phyloP scores from a whole-genome alignment of 1,139 yeast genomes.

The Debaryomycetaceae sp. region DNA sequence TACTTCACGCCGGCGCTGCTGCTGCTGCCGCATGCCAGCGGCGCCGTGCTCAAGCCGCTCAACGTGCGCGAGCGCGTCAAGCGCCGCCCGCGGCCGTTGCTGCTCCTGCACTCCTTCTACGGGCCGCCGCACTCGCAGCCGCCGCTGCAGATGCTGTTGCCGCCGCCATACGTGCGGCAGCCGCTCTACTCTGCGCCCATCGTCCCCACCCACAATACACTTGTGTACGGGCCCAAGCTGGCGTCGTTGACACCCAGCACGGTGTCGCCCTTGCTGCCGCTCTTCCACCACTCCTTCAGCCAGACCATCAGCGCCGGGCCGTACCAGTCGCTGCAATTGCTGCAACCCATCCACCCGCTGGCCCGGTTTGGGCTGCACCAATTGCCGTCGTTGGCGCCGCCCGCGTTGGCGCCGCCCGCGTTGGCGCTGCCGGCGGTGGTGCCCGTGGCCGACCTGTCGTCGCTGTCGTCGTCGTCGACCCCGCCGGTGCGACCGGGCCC shows the following conservation, averaged over 20 bases:
- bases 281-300: constrained; percentile 36
- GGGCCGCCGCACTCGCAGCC: not conserved
- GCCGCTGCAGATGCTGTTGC: not conserved
- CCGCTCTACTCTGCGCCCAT: constrained; percentile 8
- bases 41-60: constrained; percentile 5
- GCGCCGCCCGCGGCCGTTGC: constrained; percentile 40
- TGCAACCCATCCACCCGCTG: no score
- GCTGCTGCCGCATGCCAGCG: not conserved
- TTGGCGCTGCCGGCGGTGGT: no score
- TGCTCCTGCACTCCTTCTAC: constrained; percentile 31
- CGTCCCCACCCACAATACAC: constrained; percentile 10
- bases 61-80: constrained; percentile 17
- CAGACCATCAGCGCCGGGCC: constrained; percentile 19
- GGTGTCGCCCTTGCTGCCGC: constrained; percentile 39
- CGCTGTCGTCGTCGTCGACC: no score
- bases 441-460: no score
- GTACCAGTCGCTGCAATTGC: no score
- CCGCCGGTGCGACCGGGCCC: no score
- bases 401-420: no score
- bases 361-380: no score
- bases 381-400: no score
- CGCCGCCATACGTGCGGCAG: constrained; percentile 1
- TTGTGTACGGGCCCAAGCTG: constrained; percentile 19
- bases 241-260: constrained; percentile 28
- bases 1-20: constrained; percentile 1